These are phyloP conservation scores for Acanthamoeba triangularis DNA, from an alignment of 208 protist genomes.

Conservation along the genomic window DNA sequence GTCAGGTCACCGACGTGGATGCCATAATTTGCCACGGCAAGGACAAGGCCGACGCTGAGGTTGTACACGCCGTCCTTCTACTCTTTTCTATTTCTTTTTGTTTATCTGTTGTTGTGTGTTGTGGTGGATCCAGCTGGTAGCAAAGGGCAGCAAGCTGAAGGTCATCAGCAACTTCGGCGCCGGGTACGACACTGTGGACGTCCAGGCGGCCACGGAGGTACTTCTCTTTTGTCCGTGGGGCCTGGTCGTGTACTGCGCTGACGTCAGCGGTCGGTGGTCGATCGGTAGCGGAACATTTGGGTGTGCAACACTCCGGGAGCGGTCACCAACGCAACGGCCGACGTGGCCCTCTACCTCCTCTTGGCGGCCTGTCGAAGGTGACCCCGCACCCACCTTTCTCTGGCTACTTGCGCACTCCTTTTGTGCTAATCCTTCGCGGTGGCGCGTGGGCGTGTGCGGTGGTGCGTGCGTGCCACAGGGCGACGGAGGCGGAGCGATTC, in stretches of 20 bases:
- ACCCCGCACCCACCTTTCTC: background rate
- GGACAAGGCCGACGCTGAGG: slow-evolving; percentile 34
- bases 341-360: slow-evolving; percentile 39
- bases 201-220: slow-evolving; percentile 12
- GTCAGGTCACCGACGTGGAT: background rate
- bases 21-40: background rate
- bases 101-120: too few species aligned
- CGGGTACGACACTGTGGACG: slow-evolving; percentile 42
- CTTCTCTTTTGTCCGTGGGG: too few species aligned
- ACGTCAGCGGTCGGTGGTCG: too few species aligned
- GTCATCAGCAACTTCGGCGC: slow-evolving; percentile 31
- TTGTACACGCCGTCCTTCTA: background rate
- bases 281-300: background rate
- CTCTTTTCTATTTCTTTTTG: too few species aligned
- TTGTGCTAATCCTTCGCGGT: background rate
- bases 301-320: slow-evolving; percentile 52
- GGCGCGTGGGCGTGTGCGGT: background rate
- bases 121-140: background rate
- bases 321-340: slow-evolving; percentile 26
- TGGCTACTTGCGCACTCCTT: too few species aligned
- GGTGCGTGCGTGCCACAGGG: background rate
- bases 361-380: background rate
- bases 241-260: background rate
- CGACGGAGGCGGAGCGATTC: background rate
- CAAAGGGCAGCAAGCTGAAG: background rate